Evolutionary conservation across 441 rosid genomes (phyloP).

Genomic region (Erodium texanum): DNA sequence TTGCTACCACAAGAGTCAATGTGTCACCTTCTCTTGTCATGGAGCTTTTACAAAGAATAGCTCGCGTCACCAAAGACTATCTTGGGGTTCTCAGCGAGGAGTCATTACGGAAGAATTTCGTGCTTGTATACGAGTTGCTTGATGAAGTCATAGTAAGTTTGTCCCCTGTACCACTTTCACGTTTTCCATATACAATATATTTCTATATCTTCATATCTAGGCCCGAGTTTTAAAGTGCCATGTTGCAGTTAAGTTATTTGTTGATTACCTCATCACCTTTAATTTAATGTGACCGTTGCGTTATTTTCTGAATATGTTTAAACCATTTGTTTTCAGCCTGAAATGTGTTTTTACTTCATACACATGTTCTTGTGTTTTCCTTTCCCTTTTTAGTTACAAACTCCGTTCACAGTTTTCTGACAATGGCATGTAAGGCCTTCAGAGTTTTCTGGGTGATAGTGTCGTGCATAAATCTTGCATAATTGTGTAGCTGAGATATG

Average conservation of each 20-base stretch:
- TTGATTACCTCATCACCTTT: conserved; percentile 1
- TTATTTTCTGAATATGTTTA: background rate
- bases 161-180: background rate
- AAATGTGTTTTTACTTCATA: background rate
- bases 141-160: conserved; percentile 89
- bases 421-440: background rate
- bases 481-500: background rate
- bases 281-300: background rate
- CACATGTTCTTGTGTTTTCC: background rate
- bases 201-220: background rate
- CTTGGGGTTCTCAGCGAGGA: conserved; percentile 90
- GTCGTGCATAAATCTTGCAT: conserved; percentile 5
- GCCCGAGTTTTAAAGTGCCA: background rate
- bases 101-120: conserved; percentile 77
- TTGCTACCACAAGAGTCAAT: conserved; percentile 83
- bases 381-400: background rate
- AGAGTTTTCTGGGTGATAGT: background rate
- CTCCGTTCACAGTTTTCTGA: background rate
- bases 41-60: conserved; percentile 93
- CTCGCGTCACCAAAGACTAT: conserved; percentile 91
- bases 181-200: conserved; percentile 1
- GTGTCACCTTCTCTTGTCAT: conserved; percentile 80
- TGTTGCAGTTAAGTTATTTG: background rate
- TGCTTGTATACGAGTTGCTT: conserved; percentile 87
- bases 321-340: background rate